A percentile compares a stretch with the other conserved stretches of the same genome.
Evolutionary conservation across 2,329 filamentous ascomycete species (phyloP).

Genomic region (Fusarium gaditjirri): DNA sequence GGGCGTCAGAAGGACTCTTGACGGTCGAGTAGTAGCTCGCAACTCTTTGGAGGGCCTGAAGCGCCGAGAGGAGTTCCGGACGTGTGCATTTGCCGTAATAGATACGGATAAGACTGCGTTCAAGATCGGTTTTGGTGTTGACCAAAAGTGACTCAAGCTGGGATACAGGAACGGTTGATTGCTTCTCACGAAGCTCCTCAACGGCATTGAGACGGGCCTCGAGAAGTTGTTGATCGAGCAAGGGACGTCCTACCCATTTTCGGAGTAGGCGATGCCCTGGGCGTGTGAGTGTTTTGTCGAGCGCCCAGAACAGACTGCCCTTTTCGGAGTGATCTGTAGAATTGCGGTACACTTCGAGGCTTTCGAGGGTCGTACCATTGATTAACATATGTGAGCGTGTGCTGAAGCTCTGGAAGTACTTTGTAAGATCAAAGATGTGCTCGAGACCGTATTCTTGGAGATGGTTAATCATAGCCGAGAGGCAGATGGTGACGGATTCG

Average conservation of each 20-base stretch:
- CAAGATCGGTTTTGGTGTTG: conserved; percentile 82
- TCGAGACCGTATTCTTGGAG: conserved; percentile 91
- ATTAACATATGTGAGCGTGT: conserved; percentile 94
- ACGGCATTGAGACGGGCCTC: conserved; percentile 86
- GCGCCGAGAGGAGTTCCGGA: conserved; percentile 83
- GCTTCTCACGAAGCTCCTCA: conserved; percentile 80
- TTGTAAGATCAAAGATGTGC: conserved; percentile 95
- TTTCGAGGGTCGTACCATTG: conserved; percentile 93
- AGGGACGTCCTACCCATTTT: conserved; percentile 93
- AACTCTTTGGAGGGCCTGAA: conserved; percentile 87
- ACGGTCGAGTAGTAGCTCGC: conserved; percentile 78
- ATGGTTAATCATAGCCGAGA: conserved; percentile 96
- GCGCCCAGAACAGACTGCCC: conserved; percentile 93
- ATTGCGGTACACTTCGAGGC: conserved; percentile 95
- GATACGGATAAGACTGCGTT: conserved; percentile 92
- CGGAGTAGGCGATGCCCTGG: conserved; percentile 89
- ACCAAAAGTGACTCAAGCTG: conserved; percentile 77
- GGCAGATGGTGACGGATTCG: conserved; percentile 86
- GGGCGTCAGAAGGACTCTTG: conserved; percentile 71
- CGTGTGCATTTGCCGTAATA: conserved; percentile 97
- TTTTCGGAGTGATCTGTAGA: conserved; percentile 86
- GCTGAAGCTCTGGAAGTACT: conserved; percentile 97
- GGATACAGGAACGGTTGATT: conserved; percentile 74
- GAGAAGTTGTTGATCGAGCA: conserved; percentile 79
- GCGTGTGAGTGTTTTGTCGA: conserved; percentile 90